phyloP scores from a whole-genome alignment of 177 flowering plant species.

The Vitis hybrid region DNA sequence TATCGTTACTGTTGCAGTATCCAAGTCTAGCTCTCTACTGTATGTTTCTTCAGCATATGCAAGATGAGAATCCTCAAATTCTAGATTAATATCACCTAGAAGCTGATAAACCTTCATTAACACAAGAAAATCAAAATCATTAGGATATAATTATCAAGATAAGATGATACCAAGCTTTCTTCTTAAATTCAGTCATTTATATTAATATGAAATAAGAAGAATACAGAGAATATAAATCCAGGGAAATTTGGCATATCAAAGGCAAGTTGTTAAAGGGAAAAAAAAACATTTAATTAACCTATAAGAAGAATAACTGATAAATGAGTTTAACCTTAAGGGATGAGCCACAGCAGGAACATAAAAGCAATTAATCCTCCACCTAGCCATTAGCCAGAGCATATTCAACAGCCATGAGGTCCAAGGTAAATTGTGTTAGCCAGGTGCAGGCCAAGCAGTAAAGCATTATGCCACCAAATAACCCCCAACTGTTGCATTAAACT shows the following conservation, averaged over 20 bases:
- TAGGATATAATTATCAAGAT: neutral
- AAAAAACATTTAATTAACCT: too few species aligned
- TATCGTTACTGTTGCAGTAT: slow-evolving; percentile 70
- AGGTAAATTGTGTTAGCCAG: too few species aligned
- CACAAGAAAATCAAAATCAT: slow-evolving; percentile 12
- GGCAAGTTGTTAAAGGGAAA: too few species aligned
- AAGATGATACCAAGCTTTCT: neutral
- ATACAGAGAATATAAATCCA: neutral
- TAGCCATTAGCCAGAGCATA: too few species aligned
- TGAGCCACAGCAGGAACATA: too few species aligned
- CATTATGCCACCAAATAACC: too few species aligned
- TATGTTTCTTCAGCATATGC: slow-evolving; percentile 52
- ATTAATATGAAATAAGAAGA: neutral
- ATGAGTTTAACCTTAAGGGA: too few species aligned
- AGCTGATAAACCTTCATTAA: slow-evolving; percentile 84
- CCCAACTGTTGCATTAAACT: too few species aligned
- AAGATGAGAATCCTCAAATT: slow-evolving; percentile 69
- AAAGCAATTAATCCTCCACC: too few species aligned
- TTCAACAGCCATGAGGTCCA: too few species aligned
- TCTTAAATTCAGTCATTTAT: neutral
- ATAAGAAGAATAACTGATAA: too few species aligned
- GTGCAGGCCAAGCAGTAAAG: too few species aligned
- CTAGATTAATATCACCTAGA: slow-evolving; percentile 84
- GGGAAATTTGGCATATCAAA: neutral
- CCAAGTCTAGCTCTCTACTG: slow-evolving; percentile 79